phyloP scores from a whole-genome alignment of 1,284 basidiomycete genomes.

The Cryptococcus wingfieldii region DNA sequence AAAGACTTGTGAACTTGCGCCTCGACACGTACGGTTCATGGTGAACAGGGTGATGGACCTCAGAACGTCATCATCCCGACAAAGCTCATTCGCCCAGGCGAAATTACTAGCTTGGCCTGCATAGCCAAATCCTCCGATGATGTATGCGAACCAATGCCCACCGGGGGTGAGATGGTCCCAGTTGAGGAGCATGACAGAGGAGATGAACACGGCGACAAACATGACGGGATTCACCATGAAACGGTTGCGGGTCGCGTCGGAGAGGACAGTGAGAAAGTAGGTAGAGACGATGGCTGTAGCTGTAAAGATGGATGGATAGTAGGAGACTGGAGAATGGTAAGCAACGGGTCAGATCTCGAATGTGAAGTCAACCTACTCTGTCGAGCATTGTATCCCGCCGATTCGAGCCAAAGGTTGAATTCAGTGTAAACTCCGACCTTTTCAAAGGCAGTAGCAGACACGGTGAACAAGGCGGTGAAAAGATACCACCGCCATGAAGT shows the following conservation, averaged over 20 bases:
- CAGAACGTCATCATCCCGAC: conserved; percentile 40
- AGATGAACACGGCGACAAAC: conserved; percentile 29
- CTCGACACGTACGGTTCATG: conserved; percentile 26
- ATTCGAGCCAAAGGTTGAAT: conserved; percentile 35
- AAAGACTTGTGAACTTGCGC: neutral
- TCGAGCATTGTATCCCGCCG: conserved; percentile 13
- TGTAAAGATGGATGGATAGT: conserved; percentile 31
- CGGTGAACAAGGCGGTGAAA: conserved; percentile 35
- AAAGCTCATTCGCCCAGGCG: conserved; percentile 41
- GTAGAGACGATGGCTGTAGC: conserved; percentile 38
- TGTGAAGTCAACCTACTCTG: conserved; percentile 8
- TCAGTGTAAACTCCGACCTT: conserved; percentile 37
- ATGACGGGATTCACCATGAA: conserved; percentile 45
- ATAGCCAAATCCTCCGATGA: conserved; percentile 34
- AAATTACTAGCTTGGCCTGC: conserved; percentile 44
- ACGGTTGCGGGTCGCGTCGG: conserved; percentile 33
- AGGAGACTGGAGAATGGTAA: conserved; percentile 21
- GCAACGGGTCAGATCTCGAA: neutral
- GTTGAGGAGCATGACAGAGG: conserved; percentile 33
- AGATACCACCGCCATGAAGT: conserved; percentile 33
- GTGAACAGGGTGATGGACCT: conserved; percentile 36
- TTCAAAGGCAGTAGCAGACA: conserved; percentile 32
- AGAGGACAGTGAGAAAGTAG: conserved; percentile 33
- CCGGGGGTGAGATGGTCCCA: conserved; percentile 28
- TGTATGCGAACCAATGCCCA: conserved; percentile 40